These are phyloP conservation scores for Candida neerlandica DNA, from an alignment of 1,139 yeast species.

Conservation along the genomic window DNA sequence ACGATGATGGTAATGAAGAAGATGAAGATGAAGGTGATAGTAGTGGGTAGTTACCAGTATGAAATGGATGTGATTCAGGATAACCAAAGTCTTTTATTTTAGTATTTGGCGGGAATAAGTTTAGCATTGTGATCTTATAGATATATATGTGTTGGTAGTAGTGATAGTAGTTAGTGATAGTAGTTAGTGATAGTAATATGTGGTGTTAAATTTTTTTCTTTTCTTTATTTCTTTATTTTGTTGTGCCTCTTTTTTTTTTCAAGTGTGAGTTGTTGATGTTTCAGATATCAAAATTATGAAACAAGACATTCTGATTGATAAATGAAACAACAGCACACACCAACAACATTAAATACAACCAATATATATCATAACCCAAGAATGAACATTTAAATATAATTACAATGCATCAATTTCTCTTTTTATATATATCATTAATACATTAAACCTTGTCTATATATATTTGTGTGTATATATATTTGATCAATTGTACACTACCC, in stretches of 20 bases:
- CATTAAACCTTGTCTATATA: too few relatives aligned
- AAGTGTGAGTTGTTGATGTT: too few relatives aligned
- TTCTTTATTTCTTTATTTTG: not conserved
- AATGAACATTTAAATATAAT: too few relatives aligned
- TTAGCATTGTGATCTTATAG: conserved; percentile 1
- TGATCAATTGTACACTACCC: too few relatives aligned
- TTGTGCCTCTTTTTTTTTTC: not conserved
- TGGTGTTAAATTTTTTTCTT: not conserved
- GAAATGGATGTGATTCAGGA: conserved; percentile 45
- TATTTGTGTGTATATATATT: too few relatives aligned
- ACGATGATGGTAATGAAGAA: conserved; percentile 10
- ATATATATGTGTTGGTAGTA: not conserved
- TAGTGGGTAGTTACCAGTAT: conserved; percentile 10
- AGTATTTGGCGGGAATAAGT: conserved; percentile 30
- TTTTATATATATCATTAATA: too few relatives aligned
- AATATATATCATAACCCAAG: too few relatives aligned
- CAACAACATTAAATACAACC: too few relatives aligned
- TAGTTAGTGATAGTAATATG: not conserved
- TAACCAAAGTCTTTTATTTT: conserved; percentile 82
- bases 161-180: not conserved
- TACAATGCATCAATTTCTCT: too few relatives aligned
- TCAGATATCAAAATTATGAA: too few relatives aligned
- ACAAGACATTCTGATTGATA: too few relatives aligned
- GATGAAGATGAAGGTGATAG: conserved; percentile 54
- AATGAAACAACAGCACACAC: too few relatives aligned